A percentile compares a stretch with the other conserved stretches of the same genome.
These are phyloP conservation scores for Chlorella sp. DNA, from an alignment of 139 green algal species.

Conservation along the genomic window DNA sequence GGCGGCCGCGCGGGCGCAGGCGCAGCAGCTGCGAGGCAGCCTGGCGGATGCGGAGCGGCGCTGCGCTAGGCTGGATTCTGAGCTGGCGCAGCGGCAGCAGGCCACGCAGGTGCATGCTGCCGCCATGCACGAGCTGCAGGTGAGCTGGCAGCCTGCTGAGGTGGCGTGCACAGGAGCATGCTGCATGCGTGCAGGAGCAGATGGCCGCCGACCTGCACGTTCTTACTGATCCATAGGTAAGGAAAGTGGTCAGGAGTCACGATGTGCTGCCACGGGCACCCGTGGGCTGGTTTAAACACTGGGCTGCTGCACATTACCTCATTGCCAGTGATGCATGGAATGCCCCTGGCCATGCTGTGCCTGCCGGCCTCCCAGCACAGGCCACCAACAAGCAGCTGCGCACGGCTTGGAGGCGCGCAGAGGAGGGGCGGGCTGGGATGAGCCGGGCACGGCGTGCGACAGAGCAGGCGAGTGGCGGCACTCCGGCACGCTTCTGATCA, in stretches of 20 bases:
- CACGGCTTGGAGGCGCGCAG: slow-evolving; percentile 12
- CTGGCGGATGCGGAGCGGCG: background rate
- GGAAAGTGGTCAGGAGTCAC: too few relatives aligned
- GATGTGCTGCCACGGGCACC: background rate
- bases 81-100: background rate
- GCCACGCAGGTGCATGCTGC: slow-evolving; percentile 16
- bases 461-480: background rate
- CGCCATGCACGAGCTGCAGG: slow-evolving; percentile 21
- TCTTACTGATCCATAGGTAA: too few relatives aligned
- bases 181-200: background rate
- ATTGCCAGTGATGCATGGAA: too few relatives aligned
- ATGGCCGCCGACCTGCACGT: too few relatives aligned
- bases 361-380: background rate
- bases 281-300: background rate
- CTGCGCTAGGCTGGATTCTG: background rate
- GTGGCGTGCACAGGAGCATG: background rate
- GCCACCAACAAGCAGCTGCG: background rate
- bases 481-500: too few relatives aligned
- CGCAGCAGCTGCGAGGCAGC: background rate
- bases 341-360: too few relatives aligned
- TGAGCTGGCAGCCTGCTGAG: background rate
- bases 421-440: slow-evolving; percentile 35
- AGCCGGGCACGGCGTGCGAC: slow-evolving; percentile 16
- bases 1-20: background rate
- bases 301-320: background rate